phyloP scores from a whole-genome alignment of 1,139 yeast species.

The Scheffersomyces cryptocercus region DNA sequence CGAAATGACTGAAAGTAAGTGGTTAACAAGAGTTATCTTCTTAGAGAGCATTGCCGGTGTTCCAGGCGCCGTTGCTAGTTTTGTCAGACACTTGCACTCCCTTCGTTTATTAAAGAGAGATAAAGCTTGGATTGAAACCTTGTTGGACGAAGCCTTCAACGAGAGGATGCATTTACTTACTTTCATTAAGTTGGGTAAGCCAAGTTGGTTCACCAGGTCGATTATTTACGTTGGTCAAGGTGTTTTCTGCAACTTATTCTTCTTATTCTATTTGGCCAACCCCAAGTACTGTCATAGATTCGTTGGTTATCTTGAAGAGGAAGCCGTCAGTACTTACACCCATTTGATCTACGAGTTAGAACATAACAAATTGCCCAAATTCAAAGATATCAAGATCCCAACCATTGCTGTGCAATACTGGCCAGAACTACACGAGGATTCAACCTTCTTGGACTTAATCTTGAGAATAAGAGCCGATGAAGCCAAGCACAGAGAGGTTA shows the following conservation, averaged over 20 bases:
- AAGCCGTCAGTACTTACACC: slow-evolving; percentile 72
- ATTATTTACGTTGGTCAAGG: slow-evolving; percentile 71
- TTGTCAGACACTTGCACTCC: slow-evolving; percentile 65
- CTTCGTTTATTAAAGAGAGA: slow-evolving; percentile 63
- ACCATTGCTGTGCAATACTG: slow-evolving; percentile 65
- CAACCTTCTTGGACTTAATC: slow-evolving; percentile 62
- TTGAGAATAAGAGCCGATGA: slow-evolving; percentile 63
- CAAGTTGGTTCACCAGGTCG: slow-evolving; percentile 58
- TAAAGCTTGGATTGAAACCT: slow-evolving; percentile 75
- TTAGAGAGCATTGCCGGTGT: slow-evolving; percentile 77
- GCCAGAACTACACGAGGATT: slow-evolving; percentile 49
- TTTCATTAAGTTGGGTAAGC: slow-evolving; percentile 64
- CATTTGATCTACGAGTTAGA: slow-evolving; percentile 58
- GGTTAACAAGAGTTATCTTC: slow-evolving; percentile 70
- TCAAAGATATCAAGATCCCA: slow-evolving; percentile 48
- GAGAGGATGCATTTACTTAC: slow-evolving; percentile 79
- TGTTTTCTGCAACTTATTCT: slow-evolving; percentile 66
- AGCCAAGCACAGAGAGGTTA: slow-evolving; percentile 75
- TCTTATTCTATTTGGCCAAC: slow-evolving; percentile 56
- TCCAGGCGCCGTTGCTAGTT: slow-evolving; percentile 78
- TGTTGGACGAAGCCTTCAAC: slow-evolving; percentile 75
- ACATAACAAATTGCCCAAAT: slow-evolving; percentile 53
- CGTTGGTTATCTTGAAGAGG: slow-evolving; percentile 80
- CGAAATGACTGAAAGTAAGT: slow-evolving; percentile 61
- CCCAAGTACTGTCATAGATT: slow-evolving; percentile 74